Percentiles rank a stretch among this genome's conserved stretches.
Conservation (phyloP, 148 eudicot genomes). For the Mesembryanthemum crystallinum region DNA sequence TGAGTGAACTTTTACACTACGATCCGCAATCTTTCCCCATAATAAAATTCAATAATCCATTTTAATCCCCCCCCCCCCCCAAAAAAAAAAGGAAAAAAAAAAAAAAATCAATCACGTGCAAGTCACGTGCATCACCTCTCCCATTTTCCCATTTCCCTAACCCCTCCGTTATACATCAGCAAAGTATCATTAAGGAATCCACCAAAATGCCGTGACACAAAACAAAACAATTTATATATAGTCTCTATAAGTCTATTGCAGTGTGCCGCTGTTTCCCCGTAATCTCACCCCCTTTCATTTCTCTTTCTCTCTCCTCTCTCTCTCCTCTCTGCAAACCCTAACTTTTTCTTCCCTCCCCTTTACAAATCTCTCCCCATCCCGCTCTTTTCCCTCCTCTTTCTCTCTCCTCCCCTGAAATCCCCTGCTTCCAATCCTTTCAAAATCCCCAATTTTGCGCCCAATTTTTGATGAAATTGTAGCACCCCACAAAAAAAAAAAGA, state of each 20-base stretch:
- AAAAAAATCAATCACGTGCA: too few species aligned
- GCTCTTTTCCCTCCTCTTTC: slow-evolving; percentile 1
- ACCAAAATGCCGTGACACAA: slow-evolving; percentile 33
- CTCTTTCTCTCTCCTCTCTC: neutral
- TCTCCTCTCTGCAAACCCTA: slow-evolving; percentile 10
- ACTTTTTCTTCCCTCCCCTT: slow-evolving; percentile 14
- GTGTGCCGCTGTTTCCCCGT: slow-evolving; percentile 26
- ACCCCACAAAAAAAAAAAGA: neutral
- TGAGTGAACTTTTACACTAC: too few species aligned
- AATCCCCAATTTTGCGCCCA: neutral
- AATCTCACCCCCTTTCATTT: slow-evolving; percentile 22
- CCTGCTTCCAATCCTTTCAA: too few species aligned
- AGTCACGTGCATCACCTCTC: too few species aligned
- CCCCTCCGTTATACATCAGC: neutral
- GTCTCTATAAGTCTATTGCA: neutral
- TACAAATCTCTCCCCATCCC: neutral
- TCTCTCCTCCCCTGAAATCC: neutral
- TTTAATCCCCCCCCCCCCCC: too few species aligned
- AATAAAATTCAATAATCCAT: too few species aligned
- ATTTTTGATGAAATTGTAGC: slow-evolving; percentile 19
- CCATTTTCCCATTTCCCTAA: neutral
- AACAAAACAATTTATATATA: neutral
- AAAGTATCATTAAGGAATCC: neutral
- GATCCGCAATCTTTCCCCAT: too few species aligned
- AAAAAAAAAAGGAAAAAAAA: too few species aligned